Conservation (phyloP, 176 grass and related monocot species). For the Triticum timopheevii region DNA sequence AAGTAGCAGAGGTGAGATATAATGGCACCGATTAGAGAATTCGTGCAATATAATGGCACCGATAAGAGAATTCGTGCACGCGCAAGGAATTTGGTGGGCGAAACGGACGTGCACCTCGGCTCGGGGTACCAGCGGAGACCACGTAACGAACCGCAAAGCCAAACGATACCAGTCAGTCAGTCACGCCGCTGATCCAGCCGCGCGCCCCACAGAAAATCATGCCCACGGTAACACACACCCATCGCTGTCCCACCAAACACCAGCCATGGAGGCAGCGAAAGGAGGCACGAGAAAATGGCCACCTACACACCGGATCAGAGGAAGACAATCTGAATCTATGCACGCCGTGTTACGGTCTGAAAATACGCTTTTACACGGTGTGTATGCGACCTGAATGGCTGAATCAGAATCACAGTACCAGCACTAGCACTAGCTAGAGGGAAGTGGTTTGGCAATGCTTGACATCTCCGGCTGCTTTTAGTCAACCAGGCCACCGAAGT, state of each 20-base stretch:
- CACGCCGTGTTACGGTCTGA: not conserved
- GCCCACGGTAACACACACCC: not conserved
- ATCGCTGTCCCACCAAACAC: slow-evolving; percentile 23
- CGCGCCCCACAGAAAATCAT: not conserved
- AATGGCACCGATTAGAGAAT: not conserved
- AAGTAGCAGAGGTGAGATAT: too few relatives aligned
- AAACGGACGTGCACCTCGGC: not conserved
- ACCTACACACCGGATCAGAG: not conserved
- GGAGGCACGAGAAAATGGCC: not conserved
- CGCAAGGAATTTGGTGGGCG: not conserved
- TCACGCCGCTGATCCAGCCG: not conserved
- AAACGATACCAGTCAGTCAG: not conserved
- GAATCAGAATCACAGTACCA: not conserved
- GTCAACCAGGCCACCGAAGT: not conserved
- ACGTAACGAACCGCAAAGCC: not conserved
- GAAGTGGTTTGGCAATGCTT: not conserved
- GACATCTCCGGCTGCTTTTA: too few relatives aligned
- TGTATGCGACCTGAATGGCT: not conserved
- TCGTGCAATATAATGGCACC: too few relatives aligned
- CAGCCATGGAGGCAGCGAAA: not conserved
- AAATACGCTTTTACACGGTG: too few relatives aligned
- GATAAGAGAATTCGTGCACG: not conserved
- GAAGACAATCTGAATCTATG: not conserved
- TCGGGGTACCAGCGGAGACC: not conserved
- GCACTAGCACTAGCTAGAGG: too few relatives aligned